Base-by-base conservation (phyloP, 345 rosid genomes). In the Turritis glabra region DNA sequence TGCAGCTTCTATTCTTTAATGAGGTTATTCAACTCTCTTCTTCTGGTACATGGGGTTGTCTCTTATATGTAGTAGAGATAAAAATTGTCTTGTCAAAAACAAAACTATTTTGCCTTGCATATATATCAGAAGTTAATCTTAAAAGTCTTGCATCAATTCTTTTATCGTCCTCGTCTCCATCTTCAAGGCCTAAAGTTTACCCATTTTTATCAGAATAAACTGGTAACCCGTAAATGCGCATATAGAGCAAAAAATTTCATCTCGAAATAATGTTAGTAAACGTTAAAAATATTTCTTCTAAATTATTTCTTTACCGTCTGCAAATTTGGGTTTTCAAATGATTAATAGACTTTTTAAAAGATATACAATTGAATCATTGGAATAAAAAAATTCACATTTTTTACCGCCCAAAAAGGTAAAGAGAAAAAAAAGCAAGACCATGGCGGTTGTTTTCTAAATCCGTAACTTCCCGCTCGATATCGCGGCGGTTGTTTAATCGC, bases 11-110 rank as follows among this genome's bases (percentile, higher is more conserved):
- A 55, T 41, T 75, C 75, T 61, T 51, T 81, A 44, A 50, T 80
- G 50, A 73, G 75, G 22, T 73, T 80, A 59, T 64, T 84, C 53
- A 77, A 58, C 7, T 47, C 74, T 53, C 70, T 87, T 22, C 73
- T 84, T 15, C 69, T 83, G 4, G 56, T 80, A 62, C 80, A 37
- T 69, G 21, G 19, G 3, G 30, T 80, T 47, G 14, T 77, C 69
- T 64, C 67, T 76, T 59, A 22, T 52, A 66, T 71, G 78, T 81
- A 77, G 78, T 81, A 77, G 57, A 72, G 56, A 64, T 41, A 2
- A 43, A 40, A 2, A 51, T 69, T 19, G 27, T 32, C 59, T 54
- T 44, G 25, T 69, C 5, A 53, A 70, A 69, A 63, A 76, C 65
- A 54, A 11, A 77, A 77, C 53, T 70, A 19, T 8, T 25, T 35